Percentiles rank a stretch among this genome's conserved stretches.
Conservation (phyloP, 176 grass and related monocot genomes). For the Rhipidocladum racemiflorum region DNA sequence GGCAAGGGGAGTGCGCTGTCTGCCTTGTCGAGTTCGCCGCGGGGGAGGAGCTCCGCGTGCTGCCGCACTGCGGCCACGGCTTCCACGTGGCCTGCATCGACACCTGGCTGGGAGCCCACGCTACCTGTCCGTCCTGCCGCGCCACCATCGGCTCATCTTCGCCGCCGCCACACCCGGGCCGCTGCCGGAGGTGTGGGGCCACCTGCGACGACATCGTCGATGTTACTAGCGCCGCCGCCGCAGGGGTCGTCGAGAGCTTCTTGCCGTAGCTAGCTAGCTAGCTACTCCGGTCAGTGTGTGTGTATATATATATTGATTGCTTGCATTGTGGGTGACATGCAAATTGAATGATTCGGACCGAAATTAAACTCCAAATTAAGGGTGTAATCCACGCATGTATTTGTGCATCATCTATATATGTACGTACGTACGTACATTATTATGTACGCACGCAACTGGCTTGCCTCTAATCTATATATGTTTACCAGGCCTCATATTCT, state of each 20-base stretch:
- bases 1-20: slow-evolving; percentile 40
- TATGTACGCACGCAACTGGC: too few relatives aligned
- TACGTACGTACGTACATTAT: too few relatives aligned
- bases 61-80: slow-evolving; percentile 53
- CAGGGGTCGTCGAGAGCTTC: not conserved
- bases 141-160: not conserved
- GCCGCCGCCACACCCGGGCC: not conserved
- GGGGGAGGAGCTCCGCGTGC: slow-evolving; percentile 51
- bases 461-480: too few relatives aligned
- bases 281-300: not conserved
- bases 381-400: too few relatives aligned
- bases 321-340: too few relatives aligned
- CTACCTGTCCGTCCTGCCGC: slow-evolving; percentile 60
- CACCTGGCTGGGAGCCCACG: slow-evolving; percentile 44
- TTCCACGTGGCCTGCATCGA: slow-evolving; percentile 63
- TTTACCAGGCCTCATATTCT: too few relatives aligned
- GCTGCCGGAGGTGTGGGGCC: slow-evolving; percentile 48
- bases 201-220: not conserved
- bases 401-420: too few relatives aligned
- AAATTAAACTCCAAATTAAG: too few relatives aligned
- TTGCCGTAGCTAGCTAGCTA: not conserved
- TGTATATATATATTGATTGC: too few relatives aligned
- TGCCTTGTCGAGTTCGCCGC: slow-evolving; percentile 51
- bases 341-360: too few relatives aligned
- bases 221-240: not conserved